Evolutionary conservation across 2,329 filamentous ascomycete species (phyloP), one percentile per base, ranked within the genome.

Genomic region (Diaporthe batatas): DNA sequence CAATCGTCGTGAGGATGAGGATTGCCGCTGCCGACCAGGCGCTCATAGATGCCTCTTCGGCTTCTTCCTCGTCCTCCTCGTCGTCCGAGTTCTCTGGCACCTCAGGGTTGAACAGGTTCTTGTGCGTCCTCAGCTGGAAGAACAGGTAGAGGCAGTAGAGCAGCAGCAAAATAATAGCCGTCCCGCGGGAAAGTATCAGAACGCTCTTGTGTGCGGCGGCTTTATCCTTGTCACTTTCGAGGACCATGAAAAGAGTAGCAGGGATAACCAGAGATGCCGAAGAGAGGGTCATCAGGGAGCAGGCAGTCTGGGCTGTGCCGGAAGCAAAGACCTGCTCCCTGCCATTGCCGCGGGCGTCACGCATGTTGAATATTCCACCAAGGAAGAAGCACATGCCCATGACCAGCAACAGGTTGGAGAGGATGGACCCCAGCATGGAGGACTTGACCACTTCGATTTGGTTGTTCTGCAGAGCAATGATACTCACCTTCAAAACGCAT

Each of bases 381-480:
- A 93, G 88, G 76, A 95, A 86, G 84, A 94, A 94, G 82, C 92
- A 94, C 87, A 93, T 94, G 77, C 93, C 92, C 80, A 95, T 88
- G 59, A 95, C 96, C 29, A 98, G 90, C 10, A 98, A 88, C 76
- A 98, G 92, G 83, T 98, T 98, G 76, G 96, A 98, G 51, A 98
- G 87, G 77, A 98, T 97, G 79, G 94, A 97, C 62, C 96, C 96
- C 44, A 98, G 91, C 95, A 98, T 98, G 76, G 94, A 97, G 25
- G 96, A 93, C 84, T 98, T 96, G n/a, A 98, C 96, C 76, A 98
- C 95, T 78, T 96, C 92, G 80, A 98, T 97, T 84, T 98, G 93
- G 75, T 91, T 91, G 77, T 96, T 91, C 76, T 87, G 90, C 58
- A 99, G 88, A 23, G 96, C 96, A 76, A 98, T 93, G 77, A 98